These are phyloP conservation scores for Amesomyces nigricolor DNA, from an alignment of 2,329 filamentous ascomycete species.

Conservation along the genomic window DNA sequence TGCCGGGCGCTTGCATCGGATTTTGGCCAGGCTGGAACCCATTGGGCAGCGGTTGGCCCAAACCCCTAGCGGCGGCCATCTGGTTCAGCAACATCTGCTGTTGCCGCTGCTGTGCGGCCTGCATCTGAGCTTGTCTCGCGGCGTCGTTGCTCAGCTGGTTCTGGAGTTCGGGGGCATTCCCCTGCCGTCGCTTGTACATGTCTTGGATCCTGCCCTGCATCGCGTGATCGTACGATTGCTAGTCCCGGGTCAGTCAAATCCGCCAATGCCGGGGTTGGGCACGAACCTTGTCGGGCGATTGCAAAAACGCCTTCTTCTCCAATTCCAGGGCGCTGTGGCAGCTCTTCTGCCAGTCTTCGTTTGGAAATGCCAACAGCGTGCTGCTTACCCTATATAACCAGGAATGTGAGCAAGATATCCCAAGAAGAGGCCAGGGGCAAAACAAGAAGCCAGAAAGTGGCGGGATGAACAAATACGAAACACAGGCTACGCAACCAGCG, in stretches of 20 bases:
- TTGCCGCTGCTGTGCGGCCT: slow-evolving; percentile 28
- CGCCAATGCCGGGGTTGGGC: background rate
- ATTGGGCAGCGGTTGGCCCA: slow-evolving; percentile 46
- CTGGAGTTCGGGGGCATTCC: slow-evolving; percentile 44
- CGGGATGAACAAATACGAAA: background rate
- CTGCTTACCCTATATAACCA: slow-evolving; percentile 44
- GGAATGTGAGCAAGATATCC: background rate
- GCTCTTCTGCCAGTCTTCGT: slow-evolving; percentile 38
- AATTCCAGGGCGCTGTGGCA: slow-evolving; percentile 40
- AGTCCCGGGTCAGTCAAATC: slow-evolving; percentile 22
- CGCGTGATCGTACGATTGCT: slow-evolving; percentile 47
- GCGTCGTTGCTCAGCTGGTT: slow-evolving; percentile 40
- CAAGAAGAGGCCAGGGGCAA: background rate
- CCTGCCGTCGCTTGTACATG: slow-evolving; percentile 46
- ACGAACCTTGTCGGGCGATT: slow-evolving; percentile 44
- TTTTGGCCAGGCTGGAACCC: slow-evolving; percentile 55
- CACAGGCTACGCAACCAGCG: too few species aligned
- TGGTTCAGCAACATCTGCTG: slow-evolving; percentile 49
- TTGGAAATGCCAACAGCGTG: slow-evolving; percentile 41
- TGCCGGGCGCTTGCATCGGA: slow-evolving; percentile 50
- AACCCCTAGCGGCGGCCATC: slow-evolving; percentile 43
- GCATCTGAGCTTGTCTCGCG: slow-evolving; percentile 26
- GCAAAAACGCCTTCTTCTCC: slow-evolving; percentile 44
- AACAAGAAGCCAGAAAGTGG: background rate
- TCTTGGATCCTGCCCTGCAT: slow-evolving; percentile 44